These are phyloP conservation scores for Microdochium trichocladiopsis DNA, from an alignment of 2,329 filamentous ascomycete species.

Conservation along the genomic window DNA sequence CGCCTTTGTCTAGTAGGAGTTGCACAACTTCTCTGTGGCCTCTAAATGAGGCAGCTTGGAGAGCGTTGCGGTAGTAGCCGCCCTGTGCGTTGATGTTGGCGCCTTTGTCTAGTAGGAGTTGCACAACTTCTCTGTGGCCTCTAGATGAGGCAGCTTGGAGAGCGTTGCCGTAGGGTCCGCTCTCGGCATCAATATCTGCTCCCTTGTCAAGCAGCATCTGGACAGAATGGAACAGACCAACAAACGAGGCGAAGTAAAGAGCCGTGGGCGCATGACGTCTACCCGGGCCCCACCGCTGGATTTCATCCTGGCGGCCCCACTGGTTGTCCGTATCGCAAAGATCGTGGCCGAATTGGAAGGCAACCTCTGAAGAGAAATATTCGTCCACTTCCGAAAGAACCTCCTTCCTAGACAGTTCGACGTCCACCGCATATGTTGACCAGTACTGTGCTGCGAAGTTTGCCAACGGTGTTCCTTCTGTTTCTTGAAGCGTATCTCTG, in stretches of 20 bases:
- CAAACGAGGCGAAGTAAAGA: conserved; percentile 10
- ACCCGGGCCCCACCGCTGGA: no score
- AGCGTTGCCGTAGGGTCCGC: conserved; percentile 7
- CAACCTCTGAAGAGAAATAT: background rate
- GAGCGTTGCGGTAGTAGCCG: conserved; percentile 6
- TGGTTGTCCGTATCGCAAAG: background rate
- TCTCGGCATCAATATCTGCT: conserved; percentile 5
- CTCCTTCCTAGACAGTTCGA: conserved; percentile 5
- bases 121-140: conserved; percentile 7
- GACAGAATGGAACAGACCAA: conserved; percentile 7
- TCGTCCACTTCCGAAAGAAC: background rate
- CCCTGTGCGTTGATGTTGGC: conserved; percentile 4
- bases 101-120: conserved; percentile 7
- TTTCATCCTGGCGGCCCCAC: background rate
- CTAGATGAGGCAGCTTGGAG: conserved; percentile 7
- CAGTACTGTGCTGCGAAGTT: conserved; percentile 14
- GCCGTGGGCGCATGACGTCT: conserved; percentile 4
- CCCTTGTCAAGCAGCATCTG: conserved; percentile 12
- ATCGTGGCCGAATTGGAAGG: background rate
- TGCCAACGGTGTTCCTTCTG: conserved; percentile 7
- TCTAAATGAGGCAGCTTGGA: conserved; percentile 7
- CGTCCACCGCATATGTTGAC: conserved; percentile 6
- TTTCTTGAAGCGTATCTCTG: background rate
- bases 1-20: conserved; percentile 7
- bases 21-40: conserved; percentile 8